Evolutionary conservation across 1,284 basidiomycete genomes (phyloP), one percentile per base, ranked within the genome.

Genomic region (Irpex sp.): DNA sequence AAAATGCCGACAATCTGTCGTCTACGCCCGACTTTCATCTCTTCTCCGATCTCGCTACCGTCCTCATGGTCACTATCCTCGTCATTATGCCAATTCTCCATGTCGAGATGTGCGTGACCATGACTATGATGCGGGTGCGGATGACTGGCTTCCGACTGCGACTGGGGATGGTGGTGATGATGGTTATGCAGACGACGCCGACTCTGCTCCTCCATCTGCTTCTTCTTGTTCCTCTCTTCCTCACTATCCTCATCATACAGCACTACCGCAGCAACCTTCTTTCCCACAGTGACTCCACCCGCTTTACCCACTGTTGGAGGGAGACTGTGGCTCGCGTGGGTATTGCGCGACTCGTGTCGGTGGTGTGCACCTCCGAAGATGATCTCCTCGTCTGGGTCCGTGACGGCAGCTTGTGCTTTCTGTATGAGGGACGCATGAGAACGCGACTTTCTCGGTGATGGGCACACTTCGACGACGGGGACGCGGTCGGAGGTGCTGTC

Each of bases 1-100:
- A 90, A 74, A 60, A 89, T 86, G 3, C 87, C 85, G 59, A 90
- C 79, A 40, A 89, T 76, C 70, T 88, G 87, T 63, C 86, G 75
- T 67, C 79, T 77, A 63, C 83, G 79, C 8, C 85, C 85, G 3
- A 87, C 72, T 64, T 68, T 76, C 1, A 73, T 71, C 54, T 75
- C 70, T 34, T 70, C 69, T 3, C 72, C 71, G 13, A 71, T 66
- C 9, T 71, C 61, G 2, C 66, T 67, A 48, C 70, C 74, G 5
- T 68, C 67, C 8, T 70, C 68, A 19, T 56, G 5, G 11, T 26
- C 13, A 31, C 26, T 13, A 21, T 21, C 21, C 67, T 66, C 61
- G 44, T 31, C 49, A 17, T 21, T 26, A 17, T 63, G 47, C 71
- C 72, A 74, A 31, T 61, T 60, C 58, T 73, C 72, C 61, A 72